A percentile compares a stretch with the other conserved stretches of the same genome.
Evolutionary conservation across 345 rosid genomes (phyloP).

Genomic region (Zanthoxylum bungeanum): DNA sequence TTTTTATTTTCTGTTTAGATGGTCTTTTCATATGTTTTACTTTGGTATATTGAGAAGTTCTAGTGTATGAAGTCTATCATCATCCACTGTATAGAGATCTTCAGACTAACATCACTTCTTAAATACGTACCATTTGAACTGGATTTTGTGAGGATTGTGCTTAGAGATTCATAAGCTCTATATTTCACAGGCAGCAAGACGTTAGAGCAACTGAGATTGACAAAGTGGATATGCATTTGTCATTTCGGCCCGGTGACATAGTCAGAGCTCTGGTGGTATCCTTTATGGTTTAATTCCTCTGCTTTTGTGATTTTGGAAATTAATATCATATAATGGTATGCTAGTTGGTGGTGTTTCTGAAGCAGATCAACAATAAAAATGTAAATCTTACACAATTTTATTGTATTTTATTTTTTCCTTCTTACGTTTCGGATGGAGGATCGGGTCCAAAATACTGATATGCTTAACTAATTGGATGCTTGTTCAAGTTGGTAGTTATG

Average conservation of each 20-base stretch:
- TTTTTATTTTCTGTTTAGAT: too few species aligned
- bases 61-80: background rate
- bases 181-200: slow-evolving; percentile 74
- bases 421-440: background rate
- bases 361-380: background rate
- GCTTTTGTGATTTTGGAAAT: background rate
- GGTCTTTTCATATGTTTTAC: background rate
- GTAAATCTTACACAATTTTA: background rate
- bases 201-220: slow-evolving; percentile 93
- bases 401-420: background rate
- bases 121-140: background rate
- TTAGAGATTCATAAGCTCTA: background rate
- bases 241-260: slow-evolving; percentile 84
- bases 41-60: background rate
- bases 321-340: background rate
- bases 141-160: background rate
- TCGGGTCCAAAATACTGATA: background rate
- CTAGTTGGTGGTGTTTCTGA: background rate
- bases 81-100: background rate
- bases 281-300: slow-evolving; percentile 29
- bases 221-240: slow-evolving; percentile 81
- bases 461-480: background rate
- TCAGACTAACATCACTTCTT: background rate
- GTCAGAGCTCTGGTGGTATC: slow-evolving; percentile 91
- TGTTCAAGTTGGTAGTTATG: background rate